Percentiles rank a stretch among this genome's conserved stretches.
Conservation (phyloP, 345 rosid species). For the Gossypium turneri region DNA sequence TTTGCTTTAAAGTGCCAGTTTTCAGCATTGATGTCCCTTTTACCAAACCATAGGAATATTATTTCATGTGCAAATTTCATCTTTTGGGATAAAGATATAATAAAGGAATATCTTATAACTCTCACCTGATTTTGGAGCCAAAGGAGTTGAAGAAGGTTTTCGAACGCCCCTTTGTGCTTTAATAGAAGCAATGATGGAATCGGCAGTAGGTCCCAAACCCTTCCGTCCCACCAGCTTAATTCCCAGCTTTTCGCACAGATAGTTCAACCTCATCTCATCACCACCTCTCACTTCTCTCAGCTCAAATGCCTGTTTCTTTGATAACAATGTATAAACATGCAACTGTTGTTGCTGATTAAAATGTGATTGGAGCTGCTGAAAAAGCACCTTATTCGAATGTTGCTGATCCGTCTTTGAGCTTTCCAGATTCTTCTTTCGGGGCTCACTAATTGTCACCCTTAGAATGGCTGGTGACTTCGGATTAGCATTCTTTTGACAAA, state of each 20-base stretch:
- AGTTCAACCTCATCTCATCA: constrained; percentile 78
- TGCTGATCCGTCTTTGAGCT: constrained; percentile 59
- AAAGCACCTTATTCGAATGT: constrained; percentile 82
- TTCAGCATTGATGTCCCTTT: constrained; percentile 58
- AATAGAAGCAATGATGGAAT: constrained; percentile 81
- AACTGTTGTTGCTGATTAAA: constrained; percentile 89
- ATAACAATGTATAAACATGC: constrained; percentile 76
- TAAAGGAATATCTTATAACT: not conserved
- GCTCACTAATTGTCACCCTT: constrained; percentile 68
- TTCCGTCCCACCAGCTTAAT: constrained; percentile 79
- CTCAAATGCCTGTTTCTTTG: constrained; percentile 84
- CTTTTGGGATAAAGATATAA: not conserved
- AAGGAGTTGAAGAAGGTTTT: constrained; percentile 3
- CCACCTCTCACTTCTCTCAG: constrained; percentile 98
- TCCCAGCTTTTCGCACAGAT: constrained; percentile 78
- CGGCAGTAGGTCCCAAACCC: constrained; percentile 35
- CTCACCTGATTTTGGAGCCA: constrained; percentile 10
- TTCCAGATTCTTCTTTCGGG: constrained; percentile 60
- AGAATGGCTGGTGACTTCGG: constrained; percentile 77
- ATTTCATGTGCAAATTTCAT: constrained; percentile 4
- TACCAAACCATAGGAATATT: constrained; percentile 15
- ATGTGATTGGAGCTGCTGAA: constrained; percentile 97
- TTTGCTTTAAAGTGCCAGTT: constrained; percentile 60
- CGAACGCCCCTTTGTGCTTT: constrained; percentile 30
- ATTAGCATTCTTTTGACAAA: constrained; percentile 54